Base-by-base conservation (phyloP, 1,284 basidiomycete species). In the Tylopilus sp. region DNA sequence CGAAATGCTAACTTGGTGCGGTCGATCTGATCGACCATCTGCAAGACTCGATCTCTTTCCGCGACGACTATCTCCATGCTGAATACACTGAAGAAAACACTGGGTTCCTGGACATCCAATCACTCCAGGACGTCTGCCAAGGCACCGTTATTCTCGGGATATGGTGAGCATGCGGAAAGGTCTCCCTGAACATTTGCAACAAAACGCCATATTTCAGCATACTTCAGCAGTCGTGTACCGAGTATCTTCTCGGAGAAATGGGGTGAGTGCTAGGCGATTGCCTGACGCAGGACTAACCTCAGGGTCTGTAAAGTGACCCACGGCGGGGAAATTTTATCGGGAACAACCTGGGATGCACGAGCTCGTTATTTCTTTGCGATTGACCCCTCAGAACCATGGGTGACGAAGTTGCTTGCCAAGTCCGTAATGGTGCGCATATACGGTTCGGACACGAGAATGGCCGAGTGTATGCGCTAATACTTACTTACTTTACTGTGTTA, bases 361-460 rank as follows among this genome's bases (percentile, higher is more conserved):
- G 52, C 57, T 7, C 54, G 56, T 34, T 65, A 69, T 44, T 67
- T 65, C 47, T 65, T 65, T 34, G 66, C 66, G 29, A 56, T 13
- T 9, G 56, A 67, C 41, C 51, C 53, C 12, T 52, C 46, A 23
- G 63, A 65, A 2, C 51, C 63, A 15, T 65, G 66, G 66, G 62
- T 49, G 10, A 48, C 29, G 11, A 65, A 48, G 33, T 25, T 65
- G 8, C 51, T 56, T 36, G 41, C 58, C 31, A 66, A 63, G 44
- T 69, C 63, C 16, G 54, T 69, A 13, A 39, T 54, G 53, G 63
- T 68, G 31, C 55, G 65, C 43, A 44, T 41, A 48, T 42, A 52
- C n/a, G 26, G 30, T 49, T 29, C 18, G n/a, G 37, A 37, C 3
- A 19, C 31, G n/a, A 37, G 25, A 37, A 31, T 28, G 4, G 44